Conservation (phyloP, 2,329 filamentous ascomycete species). For the Lasiodiplodia citricola region DNA sequence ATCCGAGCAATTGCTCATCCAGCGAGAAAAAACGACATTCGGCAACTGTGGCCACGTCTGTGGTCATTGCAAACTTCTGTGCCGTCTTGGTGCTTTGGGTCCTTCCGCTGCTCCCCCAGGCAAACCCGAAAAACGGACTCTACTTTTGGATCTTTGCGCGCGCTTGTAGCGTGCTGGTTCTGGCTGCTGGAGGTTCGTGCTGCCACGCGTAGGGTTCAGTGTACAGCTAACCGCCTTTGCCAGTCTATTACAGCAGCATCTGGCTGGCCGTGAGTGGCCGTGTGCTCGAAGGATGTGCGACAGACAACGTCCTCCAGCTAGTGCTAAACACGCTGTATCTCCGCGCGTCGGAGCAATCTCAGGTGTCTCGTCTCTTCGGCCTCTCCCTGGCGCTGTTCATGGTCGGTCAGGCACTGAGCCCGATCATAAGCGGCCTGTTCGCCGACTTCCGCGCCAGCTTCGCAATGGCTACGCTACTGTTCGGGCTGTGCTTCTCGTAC, state of each 20-base stretch:
- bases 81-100: background rate
- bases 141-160: background rate
- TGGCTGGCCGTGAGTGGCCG: background rate
- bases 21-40: background rate
- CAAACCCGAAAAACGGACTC: background rate
- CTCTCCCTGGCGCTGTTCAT: slow-evolving; percentile 4
- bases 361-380: background rate
- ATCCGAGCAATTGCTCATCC: background rate
- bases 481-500: background rate
- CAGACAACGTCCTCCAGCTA: slow-evolving; percentile 9
- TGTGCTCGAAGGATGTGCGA: background rate
- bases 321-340: background rate
- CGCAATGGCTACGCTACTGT: background rate
- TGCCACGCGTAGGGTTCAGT: background rate
- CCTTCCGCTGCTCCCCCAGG: background rate
- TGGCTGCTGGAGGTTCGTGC: background rate
- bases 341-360: background rate
- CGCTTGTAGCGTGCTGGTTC: background rate
- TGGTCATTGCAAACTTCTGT: slow-evolving; percentile 2
- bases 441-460: slow-evolving; percentile 3
- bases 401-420: background rate
- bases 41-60: background rate
- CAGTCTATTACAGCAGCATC: background rate
- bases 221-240: background rate
- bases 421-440: background rate